Percentiles rank a stretch among this genome's conserved stretches.
Evolutionary conservation across 176 grass and related monocot genomes (phyloP).

Genomic region (Otatea glauca): DNA sequence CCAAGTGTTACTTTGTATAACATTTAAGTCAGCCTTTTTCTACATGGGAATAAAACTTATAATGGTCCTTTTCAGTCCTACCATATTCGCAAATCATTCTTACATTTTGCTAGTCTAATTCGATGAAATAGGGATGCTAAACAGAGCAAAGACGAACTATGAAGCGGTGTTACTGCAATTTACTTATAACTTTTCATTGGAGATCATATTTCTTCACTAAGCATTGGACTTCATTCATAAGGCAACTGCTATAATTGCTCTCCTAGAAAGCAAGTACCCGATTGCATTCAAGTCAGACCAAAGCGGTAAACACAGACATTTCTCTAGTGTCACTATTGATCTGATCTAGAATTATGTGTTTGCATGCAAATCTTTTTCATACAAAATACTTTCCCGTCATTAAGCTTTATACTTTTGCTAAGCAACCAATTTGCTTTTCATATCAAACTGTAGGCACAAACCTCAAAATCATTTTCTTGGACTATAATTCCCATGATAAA

Average conservation of each 20-base stretch:
- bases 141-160: background rate
- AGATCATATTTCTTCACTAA: background rate
- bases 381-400: background rate
- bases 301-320: constrained; percentile 2
- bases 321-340: background rate
- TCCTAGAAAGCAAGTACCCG: background rate
- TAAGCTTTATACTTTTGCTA: background rate
- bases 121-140: background rate
- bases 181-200: background rate
- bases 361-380: background rate
- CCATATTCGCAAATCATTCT: background rate
- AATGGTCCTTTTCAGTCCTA: background rate
- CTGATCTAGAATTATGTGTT: background rate
- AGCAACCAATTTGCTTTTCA: background rate
- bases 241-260: background rate
- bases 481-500: too few relatives aligned
- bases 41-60: background rate
- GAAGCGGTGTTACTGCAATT: background rate
- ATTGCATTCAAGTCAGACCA: background rate
- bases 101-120: constrained; percentile 1
- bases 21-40: background rate
- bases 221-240: constrained; percentile 28
- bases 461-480: background rate
- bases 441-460: background rate
- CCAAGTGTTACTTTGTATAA: background rate